Evolutionary conservation across 2,329 filamentous ascomycete genomes (phyloP), one percentile per base, ranked within the genome.

Genomic region (Knoxdaviesia capensis): DNA sequence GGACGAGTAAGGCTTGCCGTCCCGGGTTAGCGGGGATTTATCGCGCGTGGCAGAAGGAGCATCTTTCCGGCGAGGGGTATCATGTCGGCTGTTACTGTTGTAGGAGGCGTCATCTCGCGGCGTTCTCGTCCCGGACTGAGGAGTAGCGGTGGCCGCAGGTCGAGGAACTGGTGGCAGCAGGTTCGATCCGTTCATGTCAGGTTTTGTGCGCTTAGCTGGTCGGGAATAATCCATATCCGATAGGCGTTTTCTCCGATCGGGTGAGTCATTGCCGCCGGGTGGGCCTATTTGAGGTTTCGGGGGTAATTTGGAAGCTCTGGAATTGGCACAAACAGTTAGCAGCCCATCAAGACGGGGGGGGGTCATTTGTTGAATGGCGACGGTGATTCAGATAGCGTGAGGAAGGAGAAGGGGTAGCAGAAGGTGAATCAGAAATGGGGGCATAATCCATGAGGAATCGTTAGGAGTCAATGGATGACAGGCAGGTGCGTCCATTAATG

Each of bases 171-270:
- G 20, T 20, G 20, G 20, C 20, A 20, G 20, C 20, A 20, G 20
- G 20, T 20, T 20, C 20, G 20, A 20, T 3, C 38, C 38, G 34
- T 43, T 43, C 6, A 31, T n/a, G 32, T 43, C 41, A 6, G 33
- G 31, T 29, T 43, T 43, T 37, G 10, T 36, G n/a, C 42, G 42
- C 20, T 44, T 44, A 5, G 28, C 9, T 30, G 42, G 42, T 31
- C 42, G 42, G 9, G 39, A 10, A n/a, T 38, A 38, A 35, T 44
- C 42, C 30, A 41, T 39, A 30, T 44, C 42, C 11, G 42, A 40
- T 29, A 11, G 31, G 29, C 42, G 38, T 33, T 44, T 44, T 33
- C 34, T 44, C 28, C 34, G 34, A 10, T 20, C 20, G 28, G 5
- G 38, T 35, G 28, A 37, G 41, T 33, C n/a, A 35, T 11, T 31